These are phyloP conservation scores for Neoboletus subvelutipes DNA, from an alignment of 768 basidiomycete species.

Conservation along the genomic window DNA sequence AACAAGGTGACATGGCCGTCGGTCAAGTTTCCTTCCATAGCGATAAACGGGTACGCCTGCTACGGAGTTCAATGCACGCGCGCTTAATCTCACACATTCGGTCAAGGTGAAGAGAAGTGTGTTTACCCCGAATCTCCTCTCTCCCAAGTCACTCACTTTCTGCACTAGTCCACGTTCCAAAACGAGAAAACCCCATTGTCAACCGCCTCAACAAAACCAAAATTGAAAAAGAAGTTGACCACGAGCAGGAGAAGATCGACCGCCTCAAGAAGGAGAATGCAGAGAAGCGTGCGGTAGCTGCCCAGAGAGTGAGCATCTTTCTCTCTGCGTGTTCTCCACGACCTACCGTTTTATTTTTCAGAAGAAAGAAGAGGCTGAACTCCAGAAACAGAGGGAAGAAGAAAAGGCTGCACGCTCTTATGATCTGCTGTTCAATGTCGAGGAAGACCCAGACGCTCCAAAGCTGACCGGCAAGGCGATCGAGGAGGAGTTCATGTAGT, in stretches of 20 bases:
- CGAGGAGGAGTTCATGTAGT: slow-evolving; percentile 89
- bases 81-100: background rate
- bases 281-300: slow-evolving; percentile 56
- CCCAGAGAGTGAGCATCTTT: slow-evolving; percentile 55
- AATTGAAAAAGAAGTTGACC: slow-evolving; percentile 78
- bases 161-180: slow-evolving; percentile 64
- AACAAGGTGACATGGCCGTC: slow-evolving; percentile 97
- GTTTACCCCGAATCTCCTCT: background rate
- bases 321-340: background rate
- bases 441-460: slow-evolving; percentile 51
- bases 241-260: slow-evolving; percentile 84
- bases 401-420: slow-evolving; percentile 90
- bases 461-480: slow-evolving; percentile 68
- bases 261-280: slow-evolving; percentile 77
- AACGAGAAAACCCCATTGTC: slow-evolving; percentile 85
- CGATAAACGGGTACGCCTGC: slow-evolving; percentile 68
- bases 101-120: slow-evolving; percentile 79
- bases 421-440: slow-evolving; percentile 70
- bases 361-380: slow-evolving; percentile 78
- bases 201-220: slow-evolving; percentile 96
- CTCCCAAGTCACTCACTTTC: background rate
- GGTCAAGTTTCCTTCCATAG: slow-evolving; percentile 95
- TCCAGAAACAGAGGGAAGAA: slow-evolving; percentile 73
- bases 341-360: slow-evolving; percentile 26
- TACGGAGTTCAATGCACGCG: background rate